Evolutionary conservation across 2,329 filamentous ascomycete species (phyloP), one percentile per base, ranked within the genome.

Genomic region (Alternaria rosae): DNA sequence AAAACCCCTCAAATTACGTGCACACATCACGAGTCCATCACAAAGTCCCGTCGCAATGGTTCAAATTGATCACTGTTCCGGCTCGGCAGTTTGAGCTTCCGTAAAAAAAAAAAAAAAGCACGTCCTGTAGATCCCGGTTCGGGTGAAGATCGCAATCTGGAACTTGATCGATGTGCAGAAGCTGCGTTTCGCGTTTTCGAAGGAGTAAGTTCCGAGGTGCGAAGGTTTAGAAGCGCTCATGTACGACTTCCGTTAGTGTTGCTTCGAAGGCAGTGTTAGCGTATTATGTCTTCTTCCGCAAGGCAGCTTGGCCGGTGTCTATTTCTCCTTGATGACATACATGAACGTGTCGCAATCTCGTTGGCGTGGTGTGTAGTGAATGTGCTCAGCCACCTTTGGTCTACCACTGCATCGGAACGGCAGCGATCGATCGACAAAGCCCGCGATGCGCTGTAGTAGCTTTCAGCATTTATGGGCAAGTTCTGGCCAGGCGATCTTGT

Each of bases 1-100:
- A 25, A 8, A 23, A 23, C 35, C 11, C 15, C 41, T 11, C 15
- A 51, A n/a, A 51, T 51, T 51, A 51, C 20, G 47, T 32, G 28
- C 47, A 51, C 47, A 51, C 6, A 35, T 35, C 28, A 35, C 47
- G 47, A 51, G 47, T 51, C 20, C 28, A 35, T 23, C 20, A 51
- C 13, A 10, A 51, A 38, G 20, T 25, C 13, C 30, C 47, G 30
- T 35, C 28, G 21, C 30, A 51, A 15, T 38, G 47, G 47, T 51
- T 51, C 47, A 51, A 23, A 38, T 51, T 51, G 30, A 51, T 51
- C 47, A 38, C 28, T 51, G 20, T 20, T 51, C 28, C 17, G 28
- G 47, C 47, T 51, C 47, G 47, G 47, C 47, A 51, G 47, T 51
- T 51, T 51, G 47, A 21, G 28, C 47, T 38, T 51, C 47, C 30